A percentile compares a stretch with the other conserved stretches of the same genome.
Conservation (phyloP, 768 basidiomycete species). For the Kwoniella sp. region DNA sequence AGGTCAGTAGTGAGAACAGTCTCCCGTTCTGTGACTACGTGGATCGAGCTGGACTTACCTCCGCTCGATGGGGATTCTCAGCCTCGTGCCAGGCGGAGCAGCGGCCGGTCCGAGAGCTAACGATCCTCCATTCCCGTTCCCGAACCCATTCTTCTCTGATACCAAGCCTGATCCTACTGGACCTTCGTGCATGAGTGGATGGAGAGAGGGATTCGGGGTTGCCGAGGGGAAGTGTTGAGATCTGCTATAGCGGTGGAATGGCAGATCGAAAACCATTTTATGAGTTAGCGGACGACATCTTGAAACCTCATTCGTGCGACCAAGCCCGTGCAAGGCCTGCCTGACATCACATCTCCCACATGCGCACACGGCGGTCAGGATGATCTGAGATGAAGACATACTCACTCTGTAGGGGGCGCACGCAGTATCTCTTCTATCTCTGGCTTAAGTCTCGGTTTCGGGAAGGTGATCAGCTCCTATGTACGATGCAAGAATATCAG, state of each 20-base stretch:
- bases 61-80: conserved; percentile 81
- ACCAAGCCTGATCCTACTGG: conserved; percentile 37
- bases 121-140: conserved; percentile 27
- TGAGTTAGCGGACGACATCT: too few species aligned
- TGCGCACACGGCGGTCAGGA: too few species aligned
- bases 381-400: neutral
- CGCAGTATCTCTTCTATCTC: conserved; percentile 66
- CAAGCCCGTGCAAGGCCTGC: too few species aligned
- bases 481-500: too few species aligned
- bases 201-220: conserved; percentile 53
- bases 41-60: conserved; percentile 60
- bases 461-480: conserved; percentile 87
- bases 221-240: conserved; percentile 76
- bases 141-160: conserved; percentile 19
- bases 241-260: conserved; percentile 4
- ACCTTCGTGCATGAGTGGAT: conserved; percentile 52
- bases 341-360: too few species aligned
- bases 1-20: too few species aligned
- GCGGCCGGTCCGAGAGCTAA: conserved; percentile 12
- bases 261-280: neutral
- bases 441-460: conserved; percentile 69
- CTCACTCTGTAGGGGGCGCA: conserved; percentile 43
- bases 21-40: too few species aligned
- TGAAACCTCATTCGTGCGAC: too few species aligned
- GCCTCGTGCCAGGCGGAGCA: conserved; percentile 25